These are phyloP conservation scores for Calendula officinalis DNA, from an alignment of 129 eudicot species.

Conservation along the genomic window DNA sequence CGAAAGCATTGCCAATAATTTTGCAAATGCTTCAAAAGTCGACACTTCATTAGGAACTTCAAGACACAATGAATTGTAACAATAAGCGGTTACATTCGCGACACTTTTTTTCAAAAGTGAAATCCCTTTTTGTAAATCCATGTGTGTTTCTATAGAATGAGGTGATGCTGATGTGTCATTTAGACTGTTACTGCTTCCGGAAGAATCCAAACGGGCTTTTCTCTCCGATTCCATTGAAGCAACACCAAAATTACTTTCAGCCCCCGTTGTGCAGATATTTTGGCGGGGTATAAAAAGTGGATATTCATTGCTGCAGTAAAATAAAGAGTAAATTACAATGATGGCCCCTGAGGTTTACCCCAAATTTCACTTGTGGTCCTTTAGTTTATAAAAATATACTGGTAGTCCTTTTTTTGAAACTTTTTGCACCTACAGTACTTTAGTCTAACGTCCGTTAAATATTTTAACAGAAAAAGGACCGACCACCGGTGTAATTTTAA, in stretches of 20 bases:
- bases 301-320: constrained; percentile 62
- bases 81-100: constrained; percentile 89
- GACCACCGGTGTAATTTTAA: no score
- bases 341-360: no score
- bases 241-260: constrained; percentile 89
- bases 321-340: no score
- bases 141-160: constrained; percentile 78
- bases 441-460: no score
- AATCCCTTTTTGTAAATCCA: constrained; percentile 96
- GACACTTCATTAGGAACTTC: constrained; percentile 87
- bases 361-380: no score
- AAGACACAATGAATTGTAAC: constrained; percentile 73
- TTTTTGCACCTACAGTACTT: no score
- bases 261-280: constrained; percentile 70
- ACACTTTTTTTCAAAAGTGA: constrained; percentile 97
- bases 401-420: no score
- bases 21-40: constrained; percentile 95
- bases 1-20: constrained; percentile 77
- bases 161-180: constrained; percentile 78
- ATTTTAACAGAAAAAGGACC: no score
- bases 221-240: constrained; percentile 87
- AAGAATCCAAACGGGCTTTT: constrained; percentile 70
- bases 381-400: no score
- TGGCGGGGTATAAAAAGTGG: constrained; percentile 92
- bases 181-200: constrained; percentile 66